A percentile compares a stretch with the other conserved stretches of the same genome.
phyloP scores from a whole-genome alignment of 2,329 filamentous ascomycete species.

The Sporothrix brasiliensis region DNA sequence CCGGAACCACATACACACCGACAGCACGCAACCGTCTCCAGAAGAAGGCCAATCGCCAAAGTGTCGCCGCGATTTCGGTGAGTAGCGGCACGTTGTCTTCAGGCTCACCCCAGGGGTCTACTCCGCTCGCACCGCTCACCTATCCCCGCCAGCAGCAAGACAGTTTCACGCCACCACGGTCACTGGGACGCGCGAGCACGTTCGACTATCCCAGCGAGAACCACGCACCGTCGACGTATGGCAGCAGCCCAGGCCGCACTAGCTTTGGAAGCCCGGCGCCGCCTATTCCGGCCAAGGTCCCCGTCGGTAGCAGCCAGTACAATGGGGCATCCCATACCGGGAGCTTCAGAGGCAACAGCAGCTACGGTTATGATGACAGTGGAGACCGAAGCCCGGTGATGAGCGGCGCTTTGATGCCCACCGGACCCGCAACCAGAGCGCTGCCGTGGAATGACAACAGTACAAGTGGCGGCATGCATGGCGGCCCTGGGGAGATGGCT shows the following conservation, averaged over 20 bases:
- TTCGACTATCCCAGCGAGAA: slow-evolving; percentile 61
- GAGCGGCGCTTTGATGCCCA: slow-evolving; percentile 40
- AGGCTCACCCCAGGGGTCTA: slow-evolving; percentile 42
- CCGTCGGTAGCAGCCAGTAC: slow-evolving; percentile 46
- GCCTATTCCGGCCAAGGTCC: slow-evolving; percentile 71
- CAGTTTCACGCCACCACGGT: slow-evolving; percentile 51
- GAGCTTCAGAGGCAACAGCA: slow-evolving; percentile 23
- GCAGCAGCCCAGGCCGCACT: slow-evolving; percentile 39
- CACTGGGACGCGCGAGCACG: slow-evolving; percentile 52
- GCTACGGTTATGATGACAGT: slow-evolving; percentile 24
- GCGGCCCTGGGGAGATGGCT: slow-evolving; percentile 56
- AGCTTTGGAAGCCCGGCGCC: slow-evolving; percentile 48
- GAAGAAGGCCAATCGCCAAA: slow-evolving; percentile 60
- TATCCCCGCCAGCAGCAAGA: slow-evolving; percentile 55
- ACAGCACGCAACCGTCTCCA: slow-evolving; percentile 63
- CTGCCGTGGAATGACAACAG: slow-evolving; percentile 31
- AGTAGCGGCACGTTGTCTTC: slow-evolving; percentile 30
- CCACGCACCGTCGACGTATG: slow-evolving; percentile 46
- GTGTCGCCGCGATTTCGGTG: slow-evolving; percentile 44
- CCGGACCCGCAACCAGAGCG: background rate
- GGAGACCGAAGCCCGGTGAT: slow-evolving; percentile 39
- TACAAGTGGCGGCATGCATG: slow-evolving; percentile 41
- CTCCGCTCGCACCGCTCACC: slow-evolving; percentile 58
- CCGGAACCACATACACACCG: slow-evolving; percentile 39
- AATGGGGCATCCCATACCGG: background rate